These are phyloP conservation scores for Blastobotrys arbuscula DNA, from an alignment of 1,139 yeast genomes.

Conservation along the genomic window DNA sequence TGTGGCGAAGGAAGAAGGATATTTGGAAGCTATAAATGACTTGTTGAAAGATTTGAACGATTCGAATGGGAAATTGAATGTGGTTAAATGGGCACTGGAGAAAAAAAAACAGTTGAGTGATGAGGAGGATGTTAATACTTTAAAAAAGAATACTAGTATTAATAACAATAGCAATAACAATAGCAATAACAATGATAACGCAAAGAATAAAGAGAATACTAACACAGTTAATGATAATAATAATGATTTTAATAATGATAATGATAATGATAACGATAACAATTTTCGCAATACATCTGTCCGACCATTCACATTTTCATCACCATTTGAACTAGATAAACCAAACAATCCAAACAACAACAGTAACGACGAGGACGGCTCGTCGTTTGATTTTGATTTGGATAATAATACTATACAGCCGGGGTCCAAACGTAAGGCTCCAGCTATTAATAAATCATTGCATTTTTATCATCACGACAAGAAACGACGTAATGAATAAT, in stretches of 20 bases:
- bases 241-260: background rate
- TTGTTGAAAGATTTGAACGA: conserved; percentile 20
- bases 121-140: background rate
- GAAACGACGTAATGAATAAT: conserved; percentile 6
- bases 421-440: background rate
- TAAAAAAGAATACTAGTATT: background rate
- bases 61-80: conserved; percentile 21
- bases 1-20: conserved; percentile 27
- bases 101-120: conserved; percentile 15
- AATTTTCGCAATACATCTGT: conserved; percentile 4
- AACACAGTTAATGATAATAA: background rate
- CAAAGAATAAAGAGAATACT: background rate
- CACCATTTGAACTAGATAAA: background rate
- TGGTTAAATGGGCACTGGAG: conserved; percentile 23
- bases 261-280: background rate
- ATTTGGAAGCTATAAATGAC: conserved; percentile 26
- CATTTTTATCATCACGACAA: background rate
- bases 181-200: conserved; percentile 1
- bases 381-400: background rate
- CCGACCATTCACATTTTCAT: conserved; percentile 8
- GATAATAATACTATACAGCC: background rate
- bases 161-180: background rate
- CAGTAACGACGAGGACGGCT: background rate
- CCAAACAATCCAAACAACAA: background rate
- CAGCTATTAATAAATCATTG: background rate